phyloP scores from a whole-genome alignment of 192 early-diverging fungal species.

The Backusella mclennaniae region DNA sequence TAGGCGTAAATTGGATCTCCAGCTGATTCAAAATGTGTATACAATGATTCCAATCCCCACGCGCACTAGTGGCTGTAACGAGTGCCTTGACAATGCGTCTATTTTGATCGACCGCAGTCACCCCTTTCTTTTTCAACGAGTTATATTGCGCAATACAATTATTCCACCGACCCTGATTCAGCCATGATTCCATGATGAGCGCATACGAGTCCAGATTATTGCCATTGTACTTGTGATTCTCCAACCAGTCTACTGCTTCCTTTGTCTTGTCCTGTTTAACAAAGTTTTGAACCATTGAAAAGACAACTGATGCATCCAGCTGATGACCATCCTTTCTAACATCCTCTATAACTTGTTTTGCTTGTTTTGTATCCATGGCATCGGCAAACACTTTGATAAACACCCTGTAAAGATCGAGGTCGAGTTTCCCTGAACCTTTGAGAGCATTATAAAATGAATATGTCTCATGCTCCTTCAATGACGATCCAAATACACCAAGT shows the following conservation, averaged over 20 bases:
- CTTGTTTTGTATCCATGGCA: neutral
- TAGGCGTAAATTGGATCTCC: constrained; percentile 5
- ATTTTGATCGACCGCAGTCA: neutral
- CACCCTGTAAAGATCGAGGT: neutral
- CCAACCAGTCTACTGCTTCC: neutral
- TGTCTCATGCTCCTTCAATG: neutral
- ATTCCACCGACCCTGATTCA: neutral
- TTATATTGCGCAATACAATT: neutral
- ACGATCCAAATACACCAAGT: neutral
- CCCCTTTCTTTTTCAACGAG: neutral
- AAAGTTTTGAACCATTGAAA: neutral
- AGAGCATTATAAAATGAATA: neutral
- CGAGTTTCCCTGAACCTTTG: neutral
- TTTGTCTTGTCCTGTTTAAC: neutral
- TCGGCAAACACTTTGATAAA: constrained; percentile 3
- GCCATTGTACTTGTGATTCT: neutral
- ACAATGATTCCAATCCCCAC: constrained; percentile 6
- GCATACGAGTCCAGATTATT: constrained; percentile 8
- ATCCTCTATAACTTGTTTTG: neutral
- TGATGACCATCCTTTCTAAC: neutral
- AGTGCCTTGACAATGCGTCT: constrained; percentile 13
- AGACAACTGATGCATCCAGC: neutral
- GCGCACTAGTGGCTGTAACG: neutral
- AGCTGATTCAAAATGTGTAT: neutral
- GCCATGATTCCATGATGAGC: constrained; percentile 1